Evolutionary conservation across 1,139 yeast genomes (phyloP).

Genomic region (Debaryomyces psychrophilus): DNA sequence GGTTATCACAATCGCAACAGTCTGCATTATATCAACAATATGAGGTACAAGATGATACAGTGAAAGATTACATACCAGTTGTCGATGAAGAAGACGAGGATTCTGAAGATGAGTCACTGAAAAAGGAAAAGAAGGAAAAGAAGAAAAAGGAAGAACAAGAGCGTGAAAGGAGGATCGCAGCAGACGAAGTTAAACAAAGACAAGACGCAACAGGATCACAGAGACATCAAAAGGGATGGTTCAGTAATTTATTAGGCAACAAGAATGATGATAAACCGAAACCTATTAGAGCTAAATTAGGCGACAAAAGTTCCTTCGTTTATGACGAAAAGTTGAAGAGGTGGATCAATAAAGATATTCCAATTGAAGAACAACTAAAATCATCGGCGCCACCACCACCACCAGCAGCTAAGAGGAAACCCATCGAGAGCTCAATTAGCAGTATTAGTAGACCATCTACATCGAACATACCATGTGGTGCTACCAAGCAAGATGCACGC

Average conservation of each 20-base stretch:
- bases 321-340: constrained; percentile 84
- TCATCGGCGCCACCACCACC: constrained; percentile 76
- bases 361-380: constrained; percentile 69
- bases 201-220: constrained; percentile 17
- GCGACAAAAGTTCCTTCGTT: constrained; percentile 72
- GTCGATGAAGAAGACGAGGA: constrained; percentile 52
- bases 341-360: constrained; percentile 78
- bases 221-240: constrained; percentile 38
- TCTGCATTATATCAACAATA: constrained; percentile 51
- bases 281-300: constrained; percentile 82
- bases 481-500: constrained; percentile 11
- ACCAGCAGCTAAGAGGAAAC: constrained; percentile 49
- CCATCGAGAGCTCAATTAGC: constrained; percentile 10
- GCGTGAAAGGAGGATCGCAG: constrained; percentile 14
- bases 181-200: constrained; percentile 19
- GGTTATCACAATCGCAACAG: constrained; percentile 51
- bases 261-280: constrained; percentile 65
- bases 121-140: constrained; percentile 16
- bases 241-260: constrained; percentile 23
- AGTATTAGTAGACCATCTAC: constrained; percentile 16
- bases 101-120: constrained; percentile 30
- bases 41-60: constrained; percentile 52
- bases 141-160: constrained; percentile 20
- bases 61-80: constrained; percentile 46
- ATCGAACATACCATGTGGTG: constrained; percentile 10